Evolutionary conservation across 345 rosid genomes (phyloP).

Genomic region (Melastoma malabathricum): DNA sequence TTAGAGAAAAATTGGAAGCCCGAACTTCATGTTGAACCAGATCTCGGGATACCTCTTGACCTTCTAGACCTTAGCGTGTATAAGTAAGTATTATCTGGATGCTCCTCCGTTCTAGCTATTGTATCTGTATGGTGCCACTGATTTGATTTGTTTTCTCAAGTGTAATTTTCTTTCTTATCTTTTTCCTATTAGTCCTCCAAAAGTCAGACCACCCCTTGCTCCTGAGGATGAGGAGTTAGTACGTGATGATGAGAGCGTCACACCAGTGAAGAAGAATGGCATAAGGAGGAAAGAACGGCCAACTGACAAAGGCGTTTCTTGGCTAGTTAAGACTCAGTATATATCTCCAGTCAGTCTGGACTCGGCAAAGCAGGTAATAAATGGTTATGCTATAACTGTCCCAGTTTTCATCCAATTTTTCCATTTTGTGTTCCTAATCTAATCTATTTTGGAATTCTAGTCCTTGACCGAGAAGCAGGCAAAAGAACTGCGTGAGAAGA

Average conservation of each 20-base stretch:
- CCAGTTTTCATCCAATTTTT: background rate
- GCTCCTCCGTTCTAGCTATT: too few species aligned
- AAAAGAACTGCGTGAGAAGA: constrained; percentile 75
- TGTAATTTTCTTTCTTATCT: constrained; percentile 8
- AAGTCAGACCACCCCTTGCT: constrained; percentile 49
- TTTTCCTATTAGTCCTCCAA: constrained; percentile 47
- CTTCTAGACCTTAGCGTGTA: constrained; percentile 90
- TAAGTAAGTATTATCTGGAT: constrained; percentile 37
- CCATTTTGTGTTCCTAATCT: background rate
- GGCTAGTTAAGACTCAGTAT: constrained; percentile 96
- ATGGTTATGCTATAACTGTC: background rate
- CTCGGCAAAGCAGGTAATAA: constrained; percentile 70
- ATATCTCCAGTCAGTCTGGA: constrained; percentile 83
- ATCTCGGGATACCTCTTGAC: constrained; percentile 96
- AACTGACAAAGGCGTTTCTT: constrained; percentile 84
- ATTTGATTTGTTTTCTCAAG: background rate
- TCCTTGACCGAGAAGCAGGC: constrained; percentile 94
- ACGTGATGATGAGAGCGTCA: constrained; percentile 67
- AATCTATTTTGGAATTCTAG: constrained; percentile 23
- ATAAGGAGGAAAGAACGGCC: constrained; percentile 83
- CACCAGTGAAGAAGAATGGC: constrained; percentile 80
- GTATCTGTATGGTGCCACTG: background rate
- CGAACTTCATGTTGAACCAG: constrained; percentile 80
- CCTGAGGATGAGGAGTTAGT: constrained; percentile 84
- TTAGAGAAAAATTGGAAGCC: constrained; percentile 90